phyloP scores from a whole-genome alignment of 2,329 filamentous ascomycete species.

The Fusarium succisae region DNA sequence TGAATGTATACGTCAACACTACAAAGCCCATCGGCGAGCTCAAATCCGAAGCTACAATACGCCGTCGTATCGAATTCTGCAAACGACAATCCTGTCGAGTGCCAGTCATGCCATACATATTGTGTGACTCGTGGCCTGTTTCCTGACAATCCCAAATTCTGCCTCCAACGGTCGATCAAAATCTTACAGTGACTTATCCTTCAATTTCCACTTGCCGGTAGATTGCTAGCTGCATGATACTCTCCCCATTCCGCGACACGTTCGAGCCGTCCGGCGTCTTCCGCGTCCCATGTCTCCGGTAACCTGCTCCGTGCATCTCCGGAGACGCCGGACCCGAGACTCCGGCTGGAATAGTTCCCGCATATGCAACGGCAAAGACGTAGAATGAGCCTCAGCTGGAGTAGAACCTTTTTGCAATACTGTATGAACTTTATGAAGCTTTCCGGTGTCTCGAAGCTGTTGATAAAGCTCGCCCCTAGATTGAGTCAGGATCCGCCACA shows the following conservation, averaged over 20 bases:
- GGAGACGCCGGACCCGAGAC: conserved; percentile 33
- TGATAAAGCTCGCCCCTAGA: conserved; percentile 14
- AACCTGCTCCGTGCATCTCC: conserved; percentile 26
- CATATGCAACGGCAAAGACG: conserved; percentile 8
- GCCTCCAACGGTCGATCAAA: neutral
- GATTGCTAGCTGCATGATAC: conserved; percentile 10
- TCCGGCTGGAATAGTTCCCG: conserved; percentile 18
- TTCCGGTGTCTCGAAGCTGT: conserved; percentile 20
- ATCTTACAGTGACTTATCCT: neutral
- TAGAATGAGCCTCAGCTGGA: neutral
- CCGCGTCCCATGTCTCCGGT: conserved; percentile 21
- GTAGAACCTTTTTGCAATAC: neutral
- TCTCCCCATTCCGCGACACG: conserved; percentile 26
- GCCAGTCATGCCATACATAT: neutral
- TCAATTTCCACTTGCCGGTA: neutral
- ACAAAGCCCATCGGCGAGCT: neutral
- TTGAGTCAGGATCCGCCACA: conserved; percentile 32
- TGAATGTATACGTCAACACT: conserved; percentile 37
- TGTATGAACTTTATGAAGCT: conserved; percentile 4
- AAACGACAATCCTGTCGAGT: neutral
- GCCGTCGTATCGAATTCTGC: neutral
- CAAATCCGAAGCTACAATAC: conserved; percentile 6
- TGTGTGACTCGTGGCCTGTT: conserved; percentile 20
- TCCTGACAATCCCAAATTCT: conserved; percentile 1
- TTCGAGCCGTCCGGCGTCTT: conserved; percentile 28